Conservation (phyloP, 352 stramenopile genomes). For the Globisporangium nodosum region DNA sequence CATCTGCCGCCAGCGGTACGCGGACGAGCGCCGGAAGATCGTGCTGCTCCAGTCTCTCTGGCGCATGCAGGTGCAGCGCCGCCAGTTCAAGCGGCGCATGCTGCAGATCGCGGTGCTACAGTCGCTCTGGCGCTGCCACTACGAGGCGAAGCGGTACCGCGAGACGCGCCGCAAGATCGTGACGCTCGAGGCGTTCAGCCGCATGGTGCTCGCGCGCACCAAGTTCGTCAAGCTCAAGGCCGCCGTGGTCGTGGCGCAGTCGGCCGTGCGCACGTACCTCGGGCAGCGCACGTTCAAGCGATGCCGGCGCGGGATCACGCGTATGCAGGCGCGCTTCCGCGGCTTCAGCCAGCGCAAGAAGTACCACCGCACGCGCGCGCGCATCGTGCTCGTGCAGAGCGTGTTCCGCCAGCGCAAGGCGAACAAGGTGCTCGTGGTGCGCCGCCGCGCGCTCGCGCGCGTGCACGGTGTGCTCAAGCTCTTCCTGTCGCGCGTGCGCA, state of each 20-base stretch:
- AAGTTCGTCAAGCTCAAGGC: conserved; percentile 47
- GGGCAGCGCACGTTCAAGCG: conserved; percentile 58
- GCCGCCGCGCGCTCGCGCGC: conserved; percentile 61
- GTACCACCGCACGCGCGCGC: conserved; percentile 35
- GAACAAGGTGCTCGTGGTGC: conserved; percentile 32
- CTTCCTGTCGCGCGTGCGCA: conserved; percentile 76
- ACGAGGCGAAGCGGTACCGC: conserved; percentile 48
- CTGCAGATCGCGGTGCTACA: conserved; percentile 67
- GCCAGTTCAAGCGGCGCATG: conserved; percentile 39
- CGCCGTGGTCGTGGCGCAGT: conserved; percentile 62
- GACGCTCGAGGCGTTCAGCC: conserved; percentile 53
- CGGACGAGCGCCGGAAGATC: conserved; percentile 54
- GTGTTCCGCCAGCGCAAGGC: conserved; percentile 63
- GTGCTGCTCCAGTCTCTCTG: conserved; percentile 76
- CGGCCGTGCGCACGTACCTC: conserved; percentile 61
- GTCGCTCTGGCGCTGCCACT: conserved; percentile 70
- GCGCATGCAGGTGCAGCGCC: conserved; percentile 67
- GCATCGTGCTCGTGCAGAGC: conserved; percentile 75
- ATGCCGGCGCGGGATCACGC: conserved; percentile 55
- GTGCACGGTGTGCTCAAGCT: conserved; percentile 68
- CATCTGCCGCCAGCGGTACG: conserved; percentile 64
- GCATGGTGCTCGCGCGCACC: conserved; percentile 54
- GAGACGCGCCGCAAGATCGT: conserved; percentile 57
- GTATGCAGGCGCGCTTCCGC: conserved; percentile 61
- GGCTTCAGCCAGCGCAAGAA: conserved; percentile 54